Evolutionary conservation across 1,284 basidiomycete genomes (phyloP).

Genomic region (Ustilago bromivora): DNA sequence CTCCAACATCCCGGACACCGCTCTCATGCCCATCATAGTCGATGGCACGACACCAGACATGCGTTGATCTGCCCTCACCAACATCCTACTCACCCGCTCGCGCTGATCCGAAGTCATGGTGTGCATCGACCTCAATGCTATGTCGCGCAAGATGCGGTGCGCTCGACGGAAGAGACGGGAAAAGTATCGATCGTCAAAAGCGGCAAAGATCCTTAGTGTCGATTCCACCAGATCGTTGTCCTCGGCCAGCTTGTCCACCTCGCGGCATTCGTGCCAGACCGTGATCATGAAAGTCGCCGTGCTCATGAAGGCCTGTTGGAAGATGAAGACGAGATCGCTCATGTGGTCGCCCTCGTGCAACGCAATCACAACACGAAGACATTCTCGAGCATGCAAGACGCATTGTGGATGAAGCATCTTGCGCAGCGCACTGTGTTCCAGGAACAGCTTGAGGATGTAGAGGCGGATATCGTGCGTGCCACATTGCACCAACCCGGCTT

Average conservation of each 20-base stretch:
- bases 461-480: constrained; percentile 58
- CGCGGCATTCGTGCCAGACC: constrained; percentile 60
- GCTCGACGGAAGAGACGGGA: constrained; percentile 49
- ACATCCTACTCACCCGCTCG: constrained; percentile 51
- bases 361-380: constrained; percentile 53
- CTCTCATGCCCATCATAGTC: constrained; percentile 29
- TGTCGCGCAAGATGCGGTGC: constrained; percentile 50
- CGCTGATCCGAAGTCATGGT: constrained; percentile 53
- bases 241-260: constrained; percentile 39
- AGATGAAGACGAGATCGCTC: constrained; percentile 56
- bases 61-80: constrained; percentile 37
- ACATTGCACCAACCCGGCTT: constrained; percentile 54
- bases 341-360: constrained; percentile 51
- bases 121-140: constrained; percentile 50
- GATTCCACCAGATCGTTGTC: constrained; percentile 59
- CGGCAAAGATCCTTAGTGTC: constrained; percentile 54
- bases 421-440: constrained; percentile 50
- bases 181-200: constrained; percentile 54
- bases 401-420: constrained; percentile 63
- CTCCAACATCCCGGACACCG: constrained; percentile 15
- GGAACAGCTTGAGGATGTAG: constrained; percentile 64
- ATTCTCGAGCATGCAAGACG: constrained; percentile 55
- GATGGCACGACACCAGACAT: constrained; percentile 29
- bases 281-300: constrained; percentile 65
- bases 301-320: constrained; percentile 61